Evolutionary conservation across 2,329 filamentous ascomycete genomes (phyloP).

Genomic region (Fusarium nanum): DNA sequence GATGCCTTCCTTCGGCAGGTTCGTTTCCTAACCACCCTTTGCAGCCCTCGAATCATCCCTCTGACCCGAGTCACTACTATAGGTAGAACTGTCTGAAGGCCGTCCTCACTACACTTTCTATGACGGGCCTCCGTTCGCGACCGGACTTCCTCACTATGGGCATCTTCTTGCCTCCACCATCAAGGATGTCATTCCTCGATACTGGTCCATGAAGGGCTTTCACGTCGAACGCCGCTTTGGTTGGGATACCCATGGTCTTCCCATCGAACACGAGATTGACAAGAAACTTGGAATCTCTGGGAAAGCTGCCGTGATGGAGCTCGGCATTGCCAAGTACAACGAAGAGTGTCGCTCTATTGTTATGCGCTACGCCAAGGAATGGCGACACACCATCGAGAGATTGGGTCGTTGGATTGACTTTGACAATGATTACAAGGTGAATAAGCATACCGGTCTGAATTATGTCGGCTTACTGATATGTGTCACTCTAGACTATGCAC

Average conservation of each 20-base stretch:
- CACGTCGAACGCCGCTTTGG: conserved; percentile 93
- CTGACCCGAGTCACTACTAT: conserved; percentile 14
- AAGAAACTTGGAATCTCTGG: conserved; percentile 93
- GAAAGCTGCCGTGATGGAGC: conserved; percentile 84
- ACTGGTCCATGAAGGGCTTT: conserved; percentile 97
- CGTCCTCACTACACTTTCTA: conserved; percentile 93
- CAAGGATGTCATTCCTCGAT: conserved; percentile 95
- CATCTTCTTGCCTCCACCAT: conserved; percentile 92
- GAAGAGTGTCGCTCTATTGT: conserved; percentile 91
- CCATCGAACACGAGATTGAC: conserved; percentile 97
- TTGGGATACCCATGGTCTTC: conserved; percentile 94
- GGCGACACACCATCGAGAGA: conserved; percentile 87
- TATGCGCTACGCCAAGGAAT: conserved; percentile 89
- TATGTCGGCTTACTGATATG: conserved; percentile 16
- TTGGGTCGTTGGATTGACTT: conserved; percentile 97
- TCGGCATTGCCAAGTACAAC: conserved; percentile 92
- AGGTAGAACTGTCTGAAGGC: conserved; percentile 83
- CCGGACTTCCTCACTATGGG: conserved; percentile 72
- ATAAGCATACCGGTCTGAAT: not conserved
- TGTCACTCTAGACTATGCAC: conserved; percentile 80
- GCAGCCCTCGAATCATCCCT: not conserved
- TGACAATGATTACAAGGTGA: conserved; percentile 93
- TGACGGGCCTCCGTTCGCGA: conserved; percentile 85
- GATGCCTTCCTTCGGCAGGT: conserved; percentile 90
- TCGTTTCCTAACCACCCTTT: conserved; percentile 24